Conservation (phyloP, 768 basidiomycete species). For the Stropharia rugosoannulata region DNA sequence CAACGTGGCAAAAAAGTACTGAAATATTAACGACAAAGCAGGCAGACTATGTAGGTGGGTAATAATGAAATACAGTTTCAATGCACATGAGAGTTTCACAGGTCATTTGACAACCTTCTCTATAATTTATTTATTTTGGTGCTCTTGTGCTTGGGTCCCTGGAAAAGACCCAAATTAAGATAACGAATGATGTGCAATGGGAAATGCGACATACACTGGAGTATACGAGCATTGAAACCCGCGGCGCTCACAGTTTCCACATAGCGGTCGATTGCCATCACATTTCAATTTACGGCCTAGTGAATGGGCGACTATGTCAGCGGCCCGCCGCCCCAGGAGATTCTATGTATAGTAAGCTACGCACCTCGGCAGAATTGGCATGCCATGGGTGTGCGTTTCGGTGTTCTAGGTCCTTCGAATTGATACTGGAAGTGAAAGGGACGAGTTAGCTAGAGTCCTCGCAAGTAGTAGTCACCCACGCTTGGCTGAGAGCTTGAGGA, state of each 20-base stretch:
- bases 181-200: neutral
- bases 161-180: too few species aligned
- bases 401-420: conserved; percentile 25
- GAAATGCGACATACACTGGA: conserved; percentile 49
- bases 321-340: conserved; percentile 1
- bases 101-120: too few species aligned
- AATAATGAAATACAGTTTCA: too few species aligned
- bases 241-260: conserved; percentile 64
- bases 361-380: conserved; percentile 73
- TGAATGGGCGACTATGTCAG: neutral
- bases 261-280: conserved; percentile 62
- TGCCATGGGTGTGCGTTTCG: conserved; percentile 63
- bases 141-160: neutral
- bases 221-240: conserved; percentile 57
- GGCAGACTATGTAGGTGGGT: too few species aligned
- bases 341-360: conserved; percentile 6
- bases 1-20: neutral
- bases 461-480: neutral
- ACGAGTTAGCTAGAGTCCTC: neutral
- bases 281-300: conserved; percentile 73
- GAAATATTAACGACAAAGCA: too few species aligned
- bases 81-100: too few species aligned
- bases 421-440: neutral
- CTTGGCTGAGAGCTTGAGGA: conserved; percentile 12
- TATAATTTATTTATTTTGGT: neutral